Evolutionary conservation across 140 eudicot genomes (phyloP).

Genomic region (Senecio squalidus): DNA sequence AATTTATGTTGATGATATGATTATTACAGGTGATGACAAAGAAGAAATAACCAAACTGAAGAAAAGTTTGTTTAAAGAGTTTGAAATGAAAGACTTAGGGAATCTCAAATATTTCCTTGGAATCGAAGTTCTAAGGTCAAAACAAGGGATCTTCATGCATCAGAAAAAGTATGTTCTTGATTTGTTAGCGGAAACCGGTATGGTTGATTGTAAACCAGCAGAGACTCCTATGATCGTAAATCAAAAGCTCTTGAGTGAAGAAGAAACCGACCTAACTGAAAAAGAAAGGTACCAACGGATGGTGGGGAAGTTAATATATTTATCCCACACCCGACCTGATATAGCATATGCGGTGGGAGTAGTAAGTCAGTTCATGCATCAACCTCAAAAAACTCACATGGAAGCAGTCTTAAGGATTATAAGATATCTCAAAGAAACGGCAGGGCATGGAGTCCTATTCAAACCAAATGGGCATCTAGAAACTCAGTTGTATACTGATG

Average conservation of each 20-base stretch:
- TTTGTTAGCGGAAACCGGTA: neutral
- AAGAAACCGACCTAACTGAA: neutral
- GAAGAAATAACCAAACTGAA: neutral
- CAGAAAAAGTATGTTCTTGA: no score
- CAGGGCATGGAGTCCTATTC: neutral
- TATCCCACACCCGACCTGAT: neutral
- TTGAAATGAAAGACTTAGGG: no score
- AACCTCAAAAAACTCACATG: neutral
- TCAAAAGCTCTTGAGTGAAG: neutral
- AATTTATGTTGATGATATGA: conserved; percentile 3
- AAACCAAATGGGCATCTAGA: neutral
- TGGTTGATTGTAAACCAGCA: neutral
- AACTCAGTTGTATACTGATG: neutral
- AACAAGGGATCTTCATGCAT: no score
- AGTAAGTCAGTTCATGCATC: neutral
- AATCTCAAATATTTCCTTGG: no score
- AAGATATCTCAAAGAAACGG: neutral
- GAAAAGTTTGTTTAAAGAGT: neutral
- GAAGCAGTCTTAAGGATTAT: neutral
- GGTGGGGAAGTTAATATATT: neutral
- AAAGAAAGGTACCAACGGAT: neutral
- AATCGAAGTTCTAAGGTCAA: no score
- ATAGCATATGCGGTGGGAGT: neutral
- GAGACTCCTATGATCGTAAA: neutral
- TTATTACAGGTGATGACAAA: conserved; percentile 3